phyloP scores from a whole-genome alignment of 805 yeast genomes.

The Phaffomyces antillensis region DNA sequence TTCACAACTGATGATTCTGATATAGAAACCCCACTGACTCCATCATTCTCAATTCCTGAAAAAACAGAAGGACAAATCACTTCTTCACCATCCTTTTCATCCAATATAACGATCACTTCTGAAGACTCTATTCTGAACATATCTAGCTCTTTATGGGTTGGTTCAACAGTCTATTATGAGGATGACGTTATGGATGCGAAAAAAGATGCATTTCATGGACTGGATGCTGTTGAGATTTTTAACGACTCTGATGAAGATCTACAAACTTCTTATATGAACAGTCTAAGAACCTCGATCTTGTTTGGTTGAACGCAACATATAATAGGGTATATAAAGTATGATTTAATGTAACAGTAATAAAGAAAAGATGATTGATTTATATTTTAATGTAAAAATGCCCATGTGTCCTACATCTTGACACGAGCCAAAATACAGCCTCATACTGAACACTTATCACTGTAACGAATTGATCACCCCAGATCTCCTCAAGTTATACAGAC shows the following conservation, averaged over 20 bases:
- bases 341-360: too few relatives aligned
- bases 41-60: not conserved
- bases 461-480: too few relatives aligned
- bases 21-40: not conserved
- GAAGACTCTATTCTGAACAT: conserved; percentile 13
- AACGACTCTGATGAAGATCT: conserved; percentile 1
- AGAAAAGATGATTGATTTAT: too few relatives aligned
- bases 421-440: too few relatives aligned
- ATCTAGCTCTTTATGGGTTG: conserved; percentile 21
- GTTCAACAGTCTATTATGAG: conserved; percentile 9
- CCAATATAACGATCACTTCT: conserved; percentile 10
- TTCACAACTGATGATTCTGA: conserved; percentile 8
- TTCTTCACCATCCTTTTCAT: conserved; percentile 9
- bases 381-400: too few relatives aligned
- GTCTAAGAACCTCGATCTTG: conserved; percentile 18
- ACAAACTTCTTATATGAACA: not conserved
- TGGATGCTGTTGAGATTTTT: conserved; percentile 12
- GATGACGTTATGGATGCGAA: not conserved
- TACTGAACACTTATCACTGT: too few relatives aligned
- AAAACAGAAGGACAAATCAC: not conserved
- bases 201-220: conserved; percentile 9
- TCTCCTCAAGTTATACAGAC: too few relatives aligned
- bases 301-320: conserved; percentile 5
- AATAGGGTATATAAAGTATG: too few relatives aligned
- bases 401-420: too few relatives aligned